These are phyloP conservation scores for Cercospora sesami DNA, from an alignment of 2,329 filamentous ascomycete genomes.

Conservation along the genomic window DNA sequence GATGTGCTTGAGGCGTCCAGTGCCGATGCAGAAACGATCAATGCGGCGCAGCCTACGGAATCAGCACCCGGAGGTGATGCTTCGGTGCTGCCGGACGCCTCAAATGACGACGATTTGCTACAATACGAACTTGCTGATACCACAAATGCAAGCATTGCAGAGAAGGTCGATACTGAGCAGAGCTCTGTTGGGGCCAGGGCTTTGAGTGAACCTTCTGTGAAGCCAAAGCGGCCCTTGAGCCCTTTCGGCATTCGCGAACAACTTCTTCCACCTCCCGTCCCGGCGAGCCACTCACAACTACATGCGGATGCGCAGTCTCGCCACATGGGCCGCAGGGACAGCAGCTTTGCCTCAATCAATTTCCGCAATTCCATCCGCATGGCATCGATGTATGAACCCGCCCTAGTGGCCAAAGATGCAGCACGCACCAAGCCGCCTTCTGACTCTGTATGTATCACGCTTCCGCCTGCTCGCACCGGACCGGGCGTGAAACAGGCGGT, in stretches of 20 bases:
- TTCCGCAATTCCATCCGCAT: conserved; percentile 48
- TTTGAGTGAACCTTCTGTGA: background rate
- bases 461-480: conserved; percentile 18
- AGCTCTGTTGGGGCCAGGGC: background rate
- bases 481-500: conserved; percentile 13
- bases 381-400: background rate
- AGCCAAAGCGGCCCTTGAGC: conserved; percentile 32
- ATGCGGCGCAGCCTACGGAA: background rate
- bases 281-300: conserved; percentile 28
- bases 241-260: conserved; percentile 48
- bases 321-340: conserved; percentile 36
- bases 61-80: background rate
- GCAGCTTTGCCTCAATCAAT: conserved; percentile 53
- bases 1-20: background rate
- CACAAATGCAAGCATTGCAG: background rate
- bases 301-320: background rate
- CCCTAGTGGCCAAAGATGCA: background rate
- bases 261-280: conserved; percentile 48
- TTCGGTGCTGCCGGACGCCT: background rate
- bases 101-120: background rate
- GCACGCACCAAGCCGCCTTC: background rate
- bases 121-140: background rate
- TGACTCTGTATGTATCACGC: conserved; percentile 1
- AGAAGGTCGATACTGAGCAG: background rate
- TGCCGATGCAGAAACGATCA: background rate